Evolutionary conservation across 1,284 basidiomycete species (phyloP).

Genomic region (Ustilago shanxiensis): DNA sequence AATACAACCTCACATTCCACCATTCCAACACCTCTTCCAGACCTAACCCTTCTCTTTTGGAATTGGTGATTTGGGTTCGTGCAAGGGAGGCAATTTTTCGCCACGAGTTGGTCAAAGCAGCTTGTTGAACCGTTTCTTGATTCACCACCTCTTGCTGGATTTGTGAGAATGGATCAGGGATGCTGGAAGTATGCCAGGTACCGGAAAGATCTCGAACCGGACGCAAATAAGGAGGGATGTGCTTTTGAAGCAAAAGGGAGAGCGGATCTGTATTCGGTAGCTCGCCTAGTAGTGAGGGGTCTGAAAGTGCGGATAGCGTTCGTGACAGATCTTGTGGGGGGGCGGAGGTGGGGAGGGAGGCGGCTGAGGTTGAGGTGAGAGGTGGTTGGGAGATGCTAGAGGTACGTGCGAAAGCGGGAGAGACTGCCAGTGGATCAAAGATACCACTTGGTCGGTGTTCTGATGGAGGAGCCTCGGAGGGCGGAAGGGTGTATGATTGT

Average conservation of each 20-base stretch:
- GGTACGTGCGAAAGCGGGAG: slow-evolving; percentile 19
- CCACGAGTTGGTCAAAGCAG: slow-evolving; percentile 37
- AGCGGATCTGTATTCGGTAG: slow-evolving; percentile 49
- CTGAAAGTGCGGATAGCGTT: slow-evolving; percentile 13
- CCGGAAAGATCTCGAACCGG: slow-evolving; percentile 44
- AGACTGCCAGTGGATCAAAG: slow-evolving; percentile 22
- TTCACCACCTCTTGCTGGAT: not conserved
- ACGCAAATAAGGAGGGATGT: slow-evolving; percentile 40
- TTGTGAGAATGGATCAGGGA: slow-evolving; percentile 24
- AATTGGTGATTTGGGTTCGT: slow-evolving; percentile 12
- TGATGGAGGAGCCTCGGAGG: not conserved
- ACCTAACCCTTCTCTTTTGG: not conserved
- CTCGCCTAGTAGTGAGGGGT: slow-evolving; percentile 29
- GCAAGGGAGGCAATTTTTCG: slow-evolving; percentile 38
- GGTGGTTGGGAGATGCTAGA: not conserved
- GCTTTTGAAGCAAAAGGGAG: slow-evolving; percentile 41
- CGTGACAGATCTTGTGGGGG: not conserved
- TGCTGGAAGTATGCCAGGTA: slow-evolving; percentile 15
- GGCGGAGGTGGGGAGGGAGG: too few relatives aligned
- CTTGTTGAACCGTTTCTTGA: slow-evolving; percentile 16
- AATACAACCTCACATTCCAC: slow-evolving; percentile 50
- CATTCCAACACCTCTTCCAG: slow-evolving; percentile 28
- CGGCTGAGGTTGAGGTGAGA: not conserved
- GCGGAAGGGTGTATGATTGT: not conserved
- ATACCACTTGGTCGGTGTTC: too few relatives aligned